Evolutionary conservation across 2,329 filamentous ascomycete species (phyloP), one percentile per base, ranked within the genome.

Genomic region (Botrytis elliptica): DNA sequence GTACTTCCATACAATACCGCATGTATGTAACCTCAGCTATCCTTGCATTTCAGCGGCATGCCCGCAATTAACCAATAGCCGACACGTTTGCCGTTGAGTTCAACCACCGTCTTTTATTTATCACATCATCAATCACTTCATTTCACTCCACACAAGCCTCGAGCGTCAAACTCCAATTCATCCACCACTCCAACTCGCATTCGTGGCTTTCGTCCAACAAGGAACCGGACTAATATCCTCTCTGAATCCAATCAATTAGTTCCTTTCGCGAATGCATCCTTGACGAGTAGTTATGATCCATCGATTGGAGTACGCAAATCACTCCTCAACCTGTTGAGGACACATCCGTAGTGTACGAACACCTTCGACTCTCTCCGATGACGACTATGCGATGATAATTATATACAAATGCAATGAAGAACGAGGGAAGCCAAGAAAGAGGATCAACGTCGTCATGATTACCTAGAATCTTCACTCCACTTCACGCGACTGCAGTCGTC

Each of bases 71-170:
- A 7, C 36, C 36, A 68, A 57, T 68, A 55, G 18, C 36, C 65
- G 65, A n/a, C 36, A 57, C n/a, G 36, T 42, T 33, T 38, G 16
- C 66, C 66, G 18, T 42, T 68, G 29, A 57, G 5, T 20, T 68
- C 36, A 57, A 57, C 66, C 66, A 55, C 49, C 36, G 18, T 38
- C 65, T 55, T 68, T 68, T 55, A 38, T 25, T 25, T 29, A 36
- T 55, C 65, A 55, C 65, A 55, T 55, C 49, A 57, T 42, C 66
- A 57, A 57, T 57, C 49, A 38, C 49, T 57, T 69, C 49, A 57
- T 69, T 69, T 69, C 66, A 57, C 66, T 69, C 25, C 49, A 42
- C 18, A 42, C 18, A 57, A 42, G 18, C 49, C 29, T 44, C 29
- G 22, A 36, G 20, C 52, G 52, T 57, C 52, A 57, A 57, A 18